phyloP scores from a whole-genome alignment of 176 grass and related monocot species.

The Musa troglodytarum region DNA sequence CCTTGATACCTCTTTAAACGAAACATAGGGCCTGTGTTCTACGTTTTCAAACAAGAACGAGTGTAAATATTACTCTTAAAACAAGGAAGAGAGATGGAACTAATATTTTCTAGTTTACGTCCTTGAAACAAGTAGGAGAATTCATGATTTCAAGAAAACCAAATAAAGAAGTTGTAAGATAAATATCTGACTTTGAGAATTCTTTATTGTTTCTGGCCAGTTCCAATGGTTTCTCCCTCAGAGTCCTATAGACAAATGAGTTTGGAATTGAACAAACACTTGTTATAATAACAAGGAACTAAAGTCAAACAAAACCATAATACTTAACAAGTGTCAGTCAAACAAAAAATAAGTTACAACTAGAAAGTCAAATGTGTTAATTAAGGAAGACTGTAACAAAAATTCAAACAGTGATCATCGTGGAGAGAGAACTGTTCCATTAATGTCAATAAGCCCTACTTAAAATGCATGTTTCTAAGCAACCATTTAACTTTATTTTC shows the following conservation, averaged over 20 bases:
- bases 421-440: neutral
- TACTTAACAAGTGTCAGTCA: neutral
- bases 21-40: too few relatives aligned
- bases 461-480: neutral
- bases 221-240: neutral
- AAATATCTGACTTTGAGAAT: neutral
- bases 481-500: neutral
- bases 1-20: too few relatives aligned
- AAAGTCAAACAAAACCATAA: neutral
- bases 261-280: neutral
- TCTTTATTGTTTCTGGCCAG: neutral
- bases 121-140: neutral
- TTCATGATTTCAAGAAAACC: neutral
- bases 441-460: neutral
- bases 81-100: neutral
- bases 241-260: neutral
- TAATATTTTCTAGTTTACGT: neutral
- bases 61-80: neutral
- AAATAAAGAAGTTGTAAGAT: neutral
- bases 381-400: neutral
- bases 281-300: neutral
- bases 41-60: too few relatives aligned
- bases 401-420: neutral
- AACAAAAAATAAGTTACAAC: neutral
- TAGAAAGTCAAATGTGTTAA: neutral